Evolutionary conservation across 306 rosid species (phyloP).

Genomic region (Lotus japonicus): DNA sequence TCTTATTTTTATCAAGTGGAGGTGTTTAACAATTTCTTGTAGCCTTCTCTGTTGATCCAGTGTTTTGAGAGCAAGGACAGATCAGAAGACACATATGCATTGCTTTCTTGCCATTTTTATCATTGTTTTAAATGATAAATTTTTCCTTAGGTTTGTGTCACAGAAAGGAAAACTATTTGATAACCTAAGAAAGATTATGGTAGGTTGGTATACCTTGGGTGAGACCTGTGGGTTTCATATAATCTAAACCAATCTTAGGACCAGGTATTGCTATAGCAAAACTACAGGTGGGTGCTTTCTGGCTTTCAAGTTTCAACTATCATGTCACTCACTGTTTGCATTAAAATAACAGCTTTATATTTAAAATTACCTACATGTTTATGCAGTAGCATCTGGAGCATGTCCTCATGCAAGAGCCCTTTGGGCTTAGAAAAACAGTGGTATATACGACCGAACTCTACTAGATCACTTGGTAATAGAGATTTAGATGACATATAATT

Average conservation of each 20-base stretch:
- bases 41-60: not conserved
- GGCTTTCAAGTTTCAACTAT: not conserved
- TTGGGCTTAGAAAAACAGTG: too few relatives aligned
- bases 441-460: too few relatives aligned
- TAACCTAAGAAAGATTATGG: too few relatives aligned
- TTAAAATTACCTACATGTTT: not conserved
- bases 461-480: too few relatives aligned
- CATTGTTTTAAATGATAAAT: not conserved
- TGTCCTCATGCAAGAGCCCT: too few relatives aligned
- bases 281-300: not conserved
- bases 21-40: not conserved
- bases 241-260: not conserved
- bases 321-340: not conserved
- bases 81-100: not conserved
- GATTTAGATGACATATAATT: too few relatives aligned
- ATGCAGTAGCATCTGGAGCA: not conserved
- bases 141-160: not conserved
- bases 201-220: not conserved
- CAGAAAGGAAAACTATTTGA: not conserved
- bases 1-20: not conserved
- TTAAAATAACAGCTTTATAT: not conserved
- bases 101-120: not conserved
- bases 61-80: conserved; percentile 3
- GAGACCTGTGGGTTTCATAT: not conserved
- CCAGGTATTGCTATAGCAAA: not conserved